Evolutionary conservation across 1,139 yeast species (phyloP), one percentile per base, ranked within the genome.

Genomic region (Suzukiozyma palmioleophila): DNA sequence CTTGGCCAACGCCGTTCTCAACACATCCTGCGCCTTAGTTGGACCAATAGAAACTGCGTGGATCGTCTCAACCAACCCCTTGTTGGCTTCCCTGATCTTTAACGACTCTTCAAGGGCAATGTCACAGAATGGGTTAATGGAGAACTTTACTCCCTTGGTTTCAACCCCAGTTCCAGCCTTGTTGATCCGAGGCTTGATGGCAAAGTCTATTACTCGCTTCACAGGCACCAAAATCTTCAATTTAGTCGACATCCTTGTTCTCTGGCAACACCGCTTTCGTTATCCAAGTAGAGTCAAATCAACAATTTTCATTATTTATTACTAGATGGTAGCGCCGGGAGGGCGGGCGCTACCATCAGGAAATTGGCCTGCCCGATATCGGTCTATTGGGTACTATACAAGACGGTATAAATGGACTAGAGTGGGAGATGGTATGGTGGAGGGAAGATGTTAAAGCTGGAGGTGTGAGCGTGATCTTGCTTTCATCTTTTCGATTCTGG

Each of bases 71-170:
- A 89, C 96, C 36, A 78, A 62, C n/a, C 64, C 81, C 54, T 84
- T 82, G 59, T 81, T 63, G 35, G 72, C 71, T 54, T 86, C 92
- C 54, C 78, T 80, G 50, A 92, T 74, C 52, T 84, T 77, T 38
- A 90, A 71, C 2, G 97, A 95, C 62, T 92, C 98, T 64, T 92
- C 98, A 41, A 76, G 69, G 12, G 98, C 98, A 59, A 92, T 92
- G 64, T 92, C 98, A 66, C 96, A 94, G 64, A 92, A 92, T 41
- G 98, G 98, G 62, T 92, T 92, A 63, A 92, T 88, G 57, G 90
- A 80, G 73, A 84, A 89, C 67, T 90, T 90, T 52, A 88, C 89
- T 41, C 97, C 97, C 50, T 85, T 79, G 42, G 92, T 82, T 54
- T 89, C 96, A 39, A 92, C 82, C 3, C 94, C 96, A 10, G 89